Evolutionary conservation across 257 asterid species (phyloP).

Genomic region (Ilex aquifolium): DNA sequence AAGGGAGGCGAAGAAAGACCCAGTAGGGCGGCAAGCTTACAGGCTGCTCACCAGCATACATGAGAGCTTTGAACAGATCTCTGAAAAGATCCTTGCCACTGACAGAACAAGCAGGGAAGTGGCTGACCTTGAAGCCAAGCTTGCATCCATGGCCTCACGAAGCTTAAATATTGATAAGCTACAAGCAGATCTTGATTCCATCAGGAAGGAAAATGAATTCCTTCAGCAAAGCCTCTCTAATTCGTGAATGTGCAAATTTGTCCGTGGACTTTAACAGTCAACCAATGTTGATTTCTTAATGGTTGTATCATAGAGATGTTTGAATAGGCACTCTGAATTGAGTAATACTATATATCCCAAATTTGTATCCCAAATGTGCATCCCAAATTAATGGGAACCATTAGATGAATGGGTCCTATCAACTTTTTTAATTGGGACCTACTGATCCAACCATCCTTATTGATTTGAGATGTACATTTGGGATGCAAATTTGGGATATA

Average conservation of each 20-base stretch:
- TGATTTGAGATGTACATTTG: no score
- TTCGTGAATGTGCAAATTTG: constrained; percentile 6
- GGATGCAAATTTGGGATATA: no score
- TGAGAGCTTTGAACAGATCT: constrained; percentile 57
- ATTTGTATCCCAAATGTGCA: no score
- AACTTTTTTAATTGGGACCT: no score
- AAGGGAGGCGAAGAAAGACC: constrained; percentile 82
- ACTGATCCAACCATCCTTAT: no score
- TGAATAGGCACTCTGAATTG: no score
- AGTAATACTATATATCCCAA: no score
- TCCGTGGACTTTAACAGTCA: no score
- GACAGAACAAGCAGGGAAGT: constrained; percentile 60
- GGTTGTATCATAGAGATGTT: no score
- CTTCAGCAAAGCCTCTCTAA: constrained; percentile 36
- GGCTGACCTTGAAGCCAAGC: constrained; percentile 61
- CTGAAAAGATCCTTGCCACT: constrained; percentile 49
- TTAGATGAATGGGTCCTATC: no score
- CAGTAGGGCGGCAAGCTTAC: constrained; percentile 60
- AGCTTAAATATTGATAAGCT: constrained; percentile 57
- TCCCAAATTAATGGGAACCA: no score
- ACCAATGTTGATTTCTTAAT: neutral
- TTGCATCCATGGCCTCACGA: constrained; percentile 38
- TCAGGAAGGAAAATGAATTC: constrained; percentile 61
- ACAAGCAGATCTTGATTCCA: constrained; percentile 55
- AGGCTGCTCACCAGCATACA: constrained; percentile 55